A percentile compares a stretch with the other conserved stretches of the same genome.
These are phyloP conservation scores for Arthrobotrys sinensis DNA, from an alignment of 2,329 filamentous ascomycete genomes.

Conservation along the genomic window DNA sequence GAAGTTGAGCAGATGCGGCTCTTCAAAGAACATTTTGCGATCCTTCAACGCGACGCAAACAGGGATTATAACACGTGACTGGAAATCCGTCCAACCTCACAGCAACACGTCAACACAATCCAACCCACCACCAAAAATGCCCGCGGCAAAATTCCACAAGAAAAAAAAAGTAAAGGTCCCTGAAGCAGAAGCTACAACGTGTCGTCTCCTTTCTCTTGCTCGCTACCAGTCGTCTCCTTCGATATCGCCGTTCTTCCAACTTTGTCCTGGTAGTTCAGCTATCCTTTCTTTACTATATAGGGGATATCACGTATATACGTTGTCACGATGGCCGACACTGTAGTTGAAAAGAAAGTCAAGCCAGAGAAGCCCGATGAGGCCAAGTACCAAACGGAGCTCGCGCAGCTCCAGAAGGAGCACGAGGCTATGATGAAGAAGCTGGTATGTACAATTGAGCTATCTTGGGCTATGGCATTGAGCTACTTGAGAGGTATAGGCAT, in stretches of 20 bases:
- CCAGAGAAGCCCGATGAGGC: slow-evolving; percentile 91
- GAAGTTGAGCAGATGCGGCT: slow-evolving; percentile 35
- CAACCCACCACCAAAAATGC: slow-evolving; percentile 31
- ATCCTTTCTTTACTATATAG: slow-evolving; percentile 15
- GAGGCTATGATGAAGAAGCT: slow-evolving; percentile 80
- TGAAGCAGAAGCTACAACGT: slow-evolving; percentile 51
- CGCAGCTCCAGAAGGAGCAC: slow-evolving; percentile 88
- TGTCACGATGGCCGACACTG: slow-evolving; percentile 67
- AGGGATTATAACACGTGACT: not conserved
- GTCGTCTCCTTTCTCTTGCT: slow-evolving; percentile 54
- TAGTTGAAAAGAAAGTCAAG: slow-evolving; percentile 70
- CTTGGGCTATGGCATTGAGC: not conserved
- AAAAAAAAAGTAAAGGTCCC: slow-evolving; percentile 35
- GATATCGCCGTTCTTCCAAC: slow-evolving; percentile 21
- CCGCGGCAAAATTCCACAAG: slow-evolving; percentile 20
- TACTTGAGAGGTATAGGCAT: not conserved
- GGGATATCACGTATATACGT: slow-evolving; percentile 62
- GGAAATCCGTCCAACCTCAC: not conserved
- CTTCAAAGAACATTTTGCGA: slow-evolving; percentile 22
- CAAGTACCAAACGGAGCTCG: slow-evolving; percentile 83
- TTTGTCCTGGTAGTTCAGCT: slow-evolving; percentile 4
- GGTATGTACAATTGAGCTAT: slow-evolving; percentile 69
- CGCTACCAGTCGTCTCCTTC: slow-evolving; percentile 7
- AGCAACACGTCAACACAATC: slow-evolving; percentile 38
- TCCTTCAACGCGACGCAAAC: slow-evolving; percentile 41